phyloP scores from a whole-genome alignment of 208 protist genomes.

The Wallacemonas rigidus region DNA sequence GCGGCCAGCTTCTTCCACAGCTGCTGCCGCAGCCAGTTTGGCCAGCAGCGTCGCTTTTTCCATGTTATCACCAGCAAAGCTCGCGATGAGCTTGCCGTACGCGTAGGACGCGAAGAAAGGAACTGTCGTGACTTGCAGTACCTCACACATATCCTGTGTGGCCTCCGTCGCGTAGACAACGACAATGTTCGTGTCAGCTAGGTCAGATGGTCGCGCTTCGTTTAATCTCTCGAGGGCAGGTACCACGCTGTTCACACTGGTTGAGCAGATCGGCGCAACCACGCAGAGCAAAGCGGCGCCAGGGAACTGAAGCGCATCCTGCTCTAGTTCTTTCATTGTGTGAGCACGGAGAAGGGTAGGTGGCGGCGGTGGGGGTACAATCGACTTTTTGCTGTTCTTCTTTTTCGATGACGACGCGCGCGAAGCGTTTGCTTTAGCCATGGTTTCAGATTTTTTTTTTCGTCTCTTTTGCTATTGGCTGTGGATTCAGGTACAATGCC shows the following conservation, averaged over 20 bases:
- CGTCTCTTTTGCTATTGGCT: background rate
- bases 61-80: conserved; percentile 70
- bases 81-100: conserved; percentile 49
- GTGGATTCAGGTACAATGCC: background rate
- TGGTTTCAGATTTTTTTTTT: background rate
- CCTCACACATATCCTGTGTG: conserved; percentile 46
- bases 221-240: conserved; percentile 72
- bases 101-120: conserved; percentile 63
- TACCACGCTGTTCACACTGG: conserved; percentile 48
- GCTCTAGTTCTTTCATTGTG: conserved; percentile 54
- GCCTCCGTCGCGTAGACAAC: conserved; percentile 53
- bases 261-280: conserved; percentile 51
- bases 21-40: conserved; percentile 45
- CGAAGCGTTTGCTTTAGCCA: conserved; percentile 13
- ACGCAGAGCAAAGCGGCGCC: conserved; percentile 62
- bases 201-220: conserved; percentile 38
- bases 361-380: conserved; percentile 51
- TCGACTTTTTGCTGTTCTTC: conserved; percentile 37
- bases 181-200: conserved; percentile 51
- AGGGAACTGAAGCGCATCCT: conserved; percentile 31
- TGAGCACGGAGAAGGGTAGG: conserved; percentile 54
- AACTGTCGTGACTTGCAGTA: conserved; percentile 39
- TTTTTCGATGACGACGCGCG: conserved; percentile 20
- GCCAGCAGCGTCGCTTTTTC: conserved; percentile 72
- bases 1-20: conserved; percentile 28